Evolutionary conservation across 2,329 filamentous ascomycete genomes (phyloP).

Genomic region (Penicillium sp.): DNA sequence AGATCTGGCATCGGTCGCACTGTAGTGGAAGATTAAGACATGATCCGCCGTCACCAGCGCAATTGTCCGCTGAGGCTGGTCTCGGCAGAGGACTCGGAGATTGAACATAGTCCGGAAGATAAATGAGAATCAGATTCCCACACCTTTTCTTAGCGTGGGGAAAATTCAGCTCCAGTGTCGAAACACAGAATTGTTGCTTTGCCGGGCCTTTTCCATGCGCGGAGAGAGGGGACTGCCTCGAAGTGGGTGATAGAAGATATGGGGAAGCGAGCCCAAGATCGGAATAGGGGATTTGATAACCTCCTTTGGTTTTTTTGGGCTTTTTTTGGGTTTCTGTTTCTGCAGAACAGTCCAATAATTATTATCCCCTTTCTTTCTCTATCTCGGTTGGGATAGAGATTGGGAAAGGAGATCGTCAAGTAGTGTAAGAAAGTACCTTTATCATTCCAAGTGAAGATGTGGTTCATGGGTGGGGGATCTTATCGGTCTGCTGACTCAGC

Average conservation of each 20-base stretch:
- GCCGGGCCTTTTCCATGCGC: background rate
- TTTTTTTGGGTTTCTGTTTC: too few species aligned
- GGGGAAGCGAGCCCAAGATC: background rate
- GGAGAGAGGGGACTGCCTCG: background rate
- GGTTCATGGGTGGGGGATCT: conserved; percentile 6
- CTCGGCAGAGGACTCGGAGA: conserved; percentile 79
- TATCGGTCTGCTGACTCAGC: conserved; percentile 24
- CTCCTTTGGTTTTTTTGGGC: background rate
- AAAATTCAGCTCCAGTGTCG: conserved; percentile 1
- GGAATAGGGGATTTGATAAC: background rate
- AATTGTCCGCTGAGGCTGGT: conserved; percentile 83
- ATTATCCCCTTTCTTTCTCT: background rate
- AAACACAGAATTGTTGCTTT: background rate
- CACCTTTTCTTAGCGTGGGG: too few species aligned
- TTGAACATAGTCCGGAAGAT: conserved; percentile 47
- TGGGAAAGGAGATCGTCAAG: background rate
- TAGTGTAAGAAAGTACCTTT: background rate
- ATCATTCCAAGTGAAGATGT: background rate
- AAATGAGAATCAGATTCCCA: background rate
- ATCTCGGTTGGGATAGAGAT: background rate
- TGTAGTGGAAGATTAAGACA: conserved; percentile 81
- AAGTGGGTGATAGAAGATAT: background rate
- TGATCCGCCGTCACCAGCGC: conserved; percentile 78
- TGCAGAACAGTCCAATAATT: background rate
- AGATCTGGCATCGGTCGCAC: conserved; percentile 58